A percentile compares a stretch with the other conserved stretches of the same genome.
Conservation (phyloP, 208 protist species). For the Acanthamoeba royreba region DNA sequence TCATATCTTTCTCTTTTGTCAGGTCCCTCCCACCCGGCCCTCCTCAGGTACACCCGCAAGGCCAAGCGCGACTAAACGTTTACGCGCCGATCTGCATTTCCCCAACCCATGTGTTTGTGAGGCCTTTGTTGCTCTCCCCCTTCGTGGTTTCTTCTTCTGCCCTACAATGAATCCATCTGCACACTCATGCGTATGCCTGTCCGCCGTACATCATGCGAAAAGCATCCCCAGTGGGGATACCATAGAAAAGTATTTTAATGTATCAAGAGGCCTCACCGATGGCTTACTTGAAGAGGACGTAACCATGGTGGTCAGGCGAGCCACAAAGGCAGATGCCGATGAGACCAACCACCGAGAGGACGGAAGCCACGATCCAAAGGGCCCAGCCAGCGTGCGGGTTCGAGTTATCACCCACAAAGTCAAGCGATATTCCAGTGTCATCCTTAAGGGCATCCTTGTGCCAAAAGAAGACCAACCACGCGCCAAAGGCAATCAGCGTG, state of each 20-base stretch:
- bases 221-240: too few relatives aligned
- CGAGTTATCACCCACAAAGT: background rate
- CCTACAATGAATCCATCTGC: too few relatives aligned
- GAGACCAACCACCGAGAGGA: background rate
- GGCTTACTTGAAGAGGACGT: background rate
- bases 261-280: too few relatives aligned
- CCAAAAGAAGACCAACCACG: background rate
- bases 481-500: background rate
- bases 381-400: background rate
- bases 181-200: too few relatives aligned
- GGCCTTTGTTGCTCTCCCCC: too few relatives aligned
- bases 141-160: too few relatives aligned
- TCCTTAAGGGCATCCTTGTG: background rate
- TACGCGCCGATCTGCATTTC: too few relatives aligned
- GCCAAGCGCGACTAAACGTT: background rate
- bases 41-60: conserved; percentile 34
- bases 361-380: background rate
- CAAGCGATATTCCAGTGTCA: background rate
- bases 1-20: background rate
- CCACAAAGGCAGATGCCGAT: background rate
- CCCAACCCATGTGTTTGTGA: too few relatives aligned
- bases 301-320: background rate
- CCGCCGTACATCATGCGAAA: too few relatives aligned
- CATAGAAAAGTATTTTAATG: background rate
- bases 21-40: background rate